Evolutionary conservation across 371 early-diverging fungal species (phyloP).

Genomic region (Mortierella sp.): DNA sequence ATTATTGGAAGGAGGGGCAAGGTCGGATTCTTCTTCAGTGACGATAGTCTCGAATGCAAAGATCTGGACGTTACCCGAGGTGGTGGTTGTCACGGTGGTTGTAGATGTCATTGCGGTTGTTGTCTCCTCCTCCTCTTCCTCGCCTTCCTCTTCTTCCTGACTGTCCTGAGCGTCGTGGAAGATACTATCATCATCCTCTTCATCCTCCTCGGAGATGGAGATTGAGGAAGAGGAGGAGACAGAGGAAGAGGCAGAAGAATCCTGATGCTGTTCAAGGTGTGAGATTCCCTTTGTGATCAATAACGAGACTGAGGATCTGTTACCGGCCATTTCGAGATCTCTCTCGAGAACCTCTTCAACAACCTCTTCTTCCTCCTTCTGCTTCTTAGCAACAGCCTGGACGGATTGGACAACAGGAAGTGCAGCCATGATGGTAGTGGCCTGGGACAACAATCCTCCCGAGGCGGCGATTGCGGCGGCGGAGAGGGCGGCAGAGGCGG

Average conservation of each 20-base stretch:
- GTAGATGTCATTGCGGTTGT: constrained; percentile 5
- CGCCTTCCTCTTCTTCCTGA: neutral
- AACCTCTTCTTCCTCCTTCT: neutral
- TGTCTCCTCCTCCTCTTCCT: neutral
- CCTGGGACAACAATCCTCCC: constrained; percentile 18
- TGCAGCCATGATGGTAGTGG: neutral
- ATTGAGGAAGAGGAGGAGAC: neutral
- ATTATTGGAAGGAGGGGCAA: neutral
- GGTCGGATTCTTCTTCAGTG: neutral
- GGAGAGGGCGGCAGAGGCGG: neutral
- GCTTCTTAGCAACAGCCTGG: neutral
- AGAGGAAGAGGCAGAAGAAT: neutral
- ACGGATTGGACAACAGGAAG: neutral
- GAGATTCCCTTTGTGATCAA: neutral
- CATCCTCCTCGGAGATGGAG: neutral
- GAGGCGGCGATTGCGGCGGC: neutral
- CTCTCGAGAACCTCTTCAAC: neutral
- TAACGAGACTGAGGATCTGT: neutral
- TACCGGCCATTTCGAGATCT: neutral
- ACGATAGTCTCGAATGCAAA: constrained; percentile 17
- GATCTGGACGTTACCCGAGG: neutral
- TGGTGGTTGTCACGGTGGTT: constrained; percentile 1
- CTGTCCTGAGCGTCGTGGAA: neutral
- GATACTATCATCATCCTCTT: neutral
- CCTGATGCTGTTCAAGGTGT: neutral